Evolutionary conservation across 768 basidiomycete species (phyloP).

Genomic region (Psilocybe cubensis): DNA sequence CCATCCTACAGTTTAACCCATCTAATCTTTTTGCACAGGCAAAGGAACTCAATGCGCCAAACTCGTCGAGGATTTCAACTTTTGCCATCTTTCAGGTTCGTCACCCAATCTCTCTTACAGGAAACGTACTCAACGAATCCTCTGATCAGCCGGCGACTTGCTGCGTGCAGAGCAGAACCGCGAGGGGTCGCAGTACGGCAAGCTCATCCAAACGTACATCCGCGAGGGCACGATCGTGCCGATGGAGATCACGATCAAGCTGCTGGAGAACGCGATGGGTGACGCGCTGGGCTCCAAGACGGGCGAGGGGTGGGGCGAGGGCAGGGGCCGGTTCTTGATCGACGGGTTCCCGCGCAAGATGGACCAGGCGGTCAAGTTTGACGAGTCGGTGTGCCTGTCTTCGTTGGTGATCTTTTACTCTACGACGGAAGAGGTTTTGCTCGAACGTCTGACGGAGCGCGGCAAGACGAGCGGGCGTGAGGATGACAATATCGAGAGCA

Average conservation of each 20-base stretch:
- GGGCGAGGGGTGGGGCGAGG: conserved; percentile 66
- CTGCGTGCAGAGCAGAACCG: conserved; percentile 93
- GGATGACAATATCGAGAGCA: conserved; percentile 94
- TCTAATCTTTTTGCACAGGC: conserved; percentile 48
- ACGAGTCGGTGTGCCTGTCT: conserved; percentile 84
- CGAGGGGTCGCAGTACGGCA: conserved; percentile 80
- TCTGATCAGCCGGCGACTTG: conserved; percentile 85
- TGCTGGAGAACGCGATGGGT: conserved; percentile 91
- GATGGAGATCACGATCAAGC: conserved; percentile 94
- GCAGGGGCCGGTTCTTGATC: conserved; percentile 86
- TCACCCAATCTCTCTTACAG: conserved; percentile 3
- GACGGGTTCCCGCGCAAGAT: conserved; percentile 99
- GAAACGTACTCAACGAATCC: conserved; percentile 8
- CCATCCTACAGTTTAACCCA: conserved; percentile 4
- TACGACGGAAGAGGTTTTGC: conserved; percentile 89
- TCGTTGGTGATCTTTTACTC: conserved; percentile 84
- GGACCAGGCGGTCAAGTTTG: conserved; percentile 95
- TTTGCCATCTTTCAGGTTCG: conserved; percentile 92
- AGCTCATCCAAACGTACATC: conserved; percentile 87
- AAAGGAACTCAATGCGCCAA: conserved; percentile 94
- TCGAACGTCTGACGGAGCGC: conserved; percentile 82
- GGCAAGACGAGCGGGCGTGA: conserved; percentile 94
- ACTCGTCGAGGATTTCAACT: conserved; percentile 84
- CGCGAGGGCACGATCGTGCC: conserved; percentile 93
- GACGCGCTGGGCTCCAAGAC: conserved; percentile 51